A percentile compares a stretch with the other conserved stretches of the same genome.
Evolutionary conservation across 2,329 filamentous ascomycete species (phyloP).

Genomic region (Sordariomycetes sp.): DNA sequence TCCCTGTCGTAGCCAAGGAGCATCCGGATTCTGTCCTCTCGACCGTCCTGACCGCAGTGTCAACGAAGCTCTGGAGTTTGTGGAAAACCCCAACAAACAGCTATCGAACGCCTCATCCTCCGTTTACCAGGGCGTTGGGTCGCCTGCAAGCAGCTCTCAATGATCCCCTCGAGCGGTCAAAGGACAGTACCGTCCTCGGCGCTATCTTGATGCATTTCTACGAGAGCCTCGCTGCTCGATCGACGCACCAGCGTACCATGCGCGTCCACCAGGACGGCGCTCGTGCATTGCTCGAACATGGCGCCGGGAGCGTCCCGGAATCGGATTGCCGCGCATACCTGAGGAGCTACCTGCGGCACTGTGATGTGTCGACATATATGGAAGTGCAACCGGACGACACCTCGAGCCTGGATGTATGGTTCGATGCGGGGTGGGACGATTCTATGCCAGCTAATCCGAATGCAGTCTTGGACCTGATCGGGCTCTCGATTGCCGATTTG

Average conservation of each 20-base stretch:
- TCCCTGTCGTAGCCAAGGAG: conserved; percentile 7
- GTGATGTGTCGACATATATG: conserved; percentile 8
- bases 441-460: conserved; percentile 8
- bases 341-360: conserved; percentile 7
- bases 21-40: conserved; percentile 7
- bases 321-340: conserved; percentile 7
- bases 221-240: conserved; percentile 8
- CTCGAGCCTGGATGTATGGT: conserved; percentile 7
- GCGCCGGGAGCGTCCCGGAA: conserved; percentile 4
- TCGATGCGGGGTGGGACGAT: conserved; percentile 7
- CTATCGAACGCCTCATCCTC: conserved; percentile 6
- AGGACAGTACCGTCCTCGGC: conserved; percentile 8
- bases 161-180: conserved; percentile 7
- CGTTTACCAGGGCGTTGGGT: conserved; percentile 6
- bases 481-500: conserved; percentile 7
- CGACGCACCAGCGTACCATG: conserved; percentile 5
- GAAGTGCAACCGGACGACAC: conserved; percentile 6
- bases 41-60: conserved; percentile 8
- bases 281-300: conserved; percentile 7
- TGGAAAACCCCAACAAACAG: conserved; percentile 7
- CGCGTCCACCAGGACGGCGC: conserved; percentile 9
- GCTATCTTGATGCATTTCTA: conserved; percentile 9
- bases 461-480: conserved; percentile 8
- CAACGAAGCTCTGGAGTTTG: conserved; percentile 8
- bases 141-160: conserved; percentile 8